phyloP scores from a whole-genome alignment of 495 filamentous ascomycete species.

The Penicillium ucsense region DNA sequence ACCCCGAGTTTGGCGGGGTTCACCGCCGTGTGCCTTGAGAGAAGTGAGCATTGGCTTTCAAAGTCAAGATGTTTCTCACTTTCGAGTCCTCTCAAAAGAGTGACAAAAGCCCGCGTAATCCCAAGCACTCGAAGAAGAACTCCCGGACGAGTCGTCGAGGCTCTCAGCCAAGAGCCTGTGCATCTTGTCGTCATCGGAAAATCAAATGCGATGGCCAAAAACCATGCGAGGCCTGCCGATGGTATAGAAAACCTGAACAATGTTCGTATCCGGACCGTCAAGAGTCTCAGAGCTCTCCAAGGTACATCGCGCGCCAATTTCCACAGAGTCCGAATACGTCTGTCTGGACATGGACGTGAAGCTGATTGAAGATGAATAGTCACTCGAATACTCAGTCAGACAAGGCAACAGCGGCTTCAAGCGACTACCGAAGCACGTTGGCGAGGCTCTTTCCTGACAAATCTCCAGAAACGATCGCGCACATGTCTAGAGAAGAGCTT shows the following conservation, averaged over 20 bases:
- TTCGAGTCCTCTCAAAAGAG: conserved; percentile 4
- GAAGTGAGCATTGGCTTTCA: too few relatives aligned
- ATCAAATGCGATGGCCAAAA: conserved; percentile 18
- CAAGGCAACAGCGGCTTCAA: not conserved
- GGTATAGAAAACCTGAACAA: conserved; percentile 14
- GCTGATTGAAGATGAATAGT: not conserved
- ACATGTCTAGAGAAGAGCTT: conserved; percentile 11
- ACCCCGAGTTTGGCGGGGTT: not conserved
- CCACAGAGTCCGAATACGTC: not conserved
- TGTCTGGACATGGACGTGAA: not conserved
- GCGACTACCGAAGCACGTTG: conserved; percentile 5
- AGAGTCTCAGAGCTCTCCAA: conserved; percentile 5
- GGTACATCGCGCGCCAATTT: not conserved
- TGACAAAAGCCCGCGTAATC: conserved; percentile 5
- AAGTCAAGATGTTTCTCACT: conserved; percentile 8
- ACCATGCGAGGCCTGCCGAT: conserved; percentile 19
- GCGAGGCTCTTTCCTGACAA: conserved; percentile 12
- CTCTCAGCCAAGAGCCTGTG: conserved; percentile 5
- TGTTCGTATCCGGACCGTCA: conserved; percentile 8
- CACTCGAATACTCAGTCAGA: conserved; percentile 5
- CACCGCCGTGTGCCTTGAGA: not conserved
- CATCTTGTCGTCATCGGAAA: conserved; percentile 17
- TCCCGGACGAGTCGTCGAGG: conserved; percentile 4
- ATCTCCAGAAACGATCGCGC: conserved; percentile 6
- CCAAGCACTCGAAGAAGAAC: conserved; percentile 3